Conservation (phyloP, 257 asterid genomes). For the Lycium barbarum region DNA sequence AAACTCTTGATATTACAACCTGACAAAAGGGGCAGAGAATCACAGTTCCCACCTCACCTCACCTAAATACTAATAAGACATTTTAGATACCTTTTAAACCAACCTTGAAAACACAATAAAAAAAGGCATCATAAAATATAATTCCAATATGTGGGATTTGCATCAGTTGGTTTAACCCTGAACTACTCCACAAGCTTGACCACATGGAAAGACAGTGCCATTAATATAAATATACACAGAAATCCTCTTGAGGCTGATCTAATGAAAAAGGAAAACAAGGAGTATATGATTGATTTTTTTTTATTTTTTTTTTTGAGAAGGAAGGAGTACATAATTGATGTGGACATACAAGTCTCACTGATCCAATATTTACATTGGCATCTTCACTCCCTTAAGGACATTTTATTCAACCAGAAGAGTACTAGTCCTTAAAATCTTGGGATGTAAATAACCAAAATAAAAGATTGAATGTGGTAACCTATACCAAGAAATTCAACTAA, state of each 20-base stretch:
- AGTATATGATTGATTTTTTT: neutral
- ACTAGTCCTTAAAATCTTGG: neutral
- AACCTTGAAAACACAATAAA: neutral
- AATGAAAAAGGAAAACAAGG: neutral
- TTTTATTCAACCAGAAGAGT: neutral
- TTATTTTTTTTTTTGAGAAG: no score
- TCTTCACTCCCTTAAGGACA: neutral
- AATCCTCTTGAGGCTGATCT: neutral
- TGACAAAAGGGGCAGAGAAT: neutral
- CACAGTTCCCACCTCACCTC: neutral
- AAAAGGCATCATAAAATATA: neutral
- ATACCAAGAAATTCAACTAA: conserved; percentile 9
- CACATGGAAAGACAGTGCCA: neutral
- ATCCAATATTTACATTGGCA: neutral
- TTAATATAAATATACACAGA: neutral
- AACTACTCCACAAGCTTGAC: neutral
- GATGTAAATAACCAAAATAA: conserved; percentile 14
- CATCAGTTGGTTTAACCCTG: neutral
- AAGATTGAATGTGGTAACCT: neutral
- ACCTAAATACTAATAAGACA: neutral
- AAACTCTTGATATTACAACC: neutral
- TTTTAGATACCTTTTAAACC: neutral
- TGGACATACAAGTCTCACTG: neutral
- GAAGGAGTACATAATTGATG: neutral
- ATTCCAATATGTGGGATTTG: neutral